Conservation (phyloP, 2,329 filamentous ascomycete species). For the Fusarium praegraminearum region DNA sequence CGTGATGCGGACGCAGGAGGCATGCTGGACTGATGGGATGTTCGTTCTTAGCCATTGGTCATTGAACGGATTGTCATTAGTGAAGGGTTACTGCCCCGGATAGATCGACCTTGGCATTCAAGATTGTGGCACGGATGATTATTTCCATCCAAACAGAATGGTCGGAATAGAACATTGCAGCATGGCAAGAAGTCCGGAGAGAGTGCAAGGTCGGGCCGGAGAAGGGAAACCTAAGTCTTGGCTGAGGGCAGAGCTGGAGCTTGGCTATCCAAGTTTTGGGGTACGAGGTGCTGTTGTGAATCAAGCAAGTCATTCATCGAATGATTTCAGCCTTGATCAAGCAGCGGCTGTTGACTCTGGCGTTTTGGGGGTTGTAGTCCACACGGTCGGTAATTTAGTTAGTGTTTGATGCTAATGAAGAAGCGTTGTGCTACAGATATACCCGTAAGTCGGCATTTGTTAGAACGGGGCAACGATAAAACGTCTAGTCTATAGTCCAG, state of each 20-base stretch:
- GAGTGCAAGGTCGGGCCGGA: constrained; percentile 9
- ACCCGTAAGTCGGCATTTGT: not conserved
- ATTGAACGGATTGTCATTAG: not conserved
- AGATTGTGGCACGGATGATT: constrained; percentile 1
- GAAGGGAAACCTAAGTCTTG: constrained; percentile 8
- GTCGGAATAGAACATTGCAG: constrained; percentile 2
- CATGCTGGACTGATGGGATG: too few species aligned
- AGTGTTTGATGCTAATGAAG: not conserved
- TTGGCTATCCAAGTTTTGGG: constrained; percentile 1
- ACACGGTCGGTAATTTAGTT: not conserved
- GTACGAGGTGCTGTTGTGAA: constrained; percentile 3
- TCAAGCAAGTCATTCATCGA: not conserved
- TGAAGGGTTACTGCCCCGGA: not conserved
- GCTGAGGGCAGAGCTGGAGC: constrained; percentile 1
- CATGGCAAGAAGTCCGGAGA: not conserved
- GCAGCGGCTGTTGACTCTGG: not conserved
- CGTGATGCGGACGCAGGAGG: not conserved
- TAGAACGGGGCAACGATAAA: not conserved
- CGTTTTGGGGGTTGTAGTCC: not conserved
- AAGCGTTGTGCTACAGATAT: not conserved
- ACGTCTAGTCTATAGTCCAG: not conserved
- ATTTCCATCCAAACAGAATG: not conserved
- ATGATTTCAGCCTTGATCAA: constrained; percentile 5
- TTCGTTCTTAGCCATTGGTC: not conserved
- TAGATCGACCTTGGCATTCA: constrained; percentile 24